Evolutionary conservation across 768 basidiomycete genomes (phyloP).

Genomic region (Leccinum subtestaceum): DNA sequence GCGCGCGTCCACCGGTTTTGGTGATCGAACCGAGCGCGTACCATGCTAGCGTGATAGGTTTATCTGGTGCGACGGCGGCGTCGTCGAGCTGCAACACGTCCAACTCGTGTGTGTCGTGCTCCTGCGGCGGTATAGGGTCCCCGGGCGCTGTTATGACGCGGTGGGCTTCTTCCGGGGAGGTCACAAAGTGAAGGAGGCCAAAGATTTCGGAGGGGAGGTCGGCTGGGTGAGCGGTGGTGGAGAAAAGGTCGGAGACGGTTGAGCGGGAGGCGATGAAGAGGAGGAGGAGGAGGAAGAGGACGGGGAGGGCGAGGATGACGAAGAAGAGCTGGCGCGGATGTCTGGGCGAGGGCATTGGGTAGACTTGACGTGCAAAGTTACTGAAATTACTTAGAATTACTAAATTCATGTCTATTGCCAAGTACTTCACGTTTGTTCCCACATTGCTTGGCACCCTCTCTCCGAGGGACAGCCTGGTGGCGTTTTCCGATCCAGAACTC

Average conservation of each 20-base stretch:
- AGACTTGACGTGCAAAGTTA: background rate
- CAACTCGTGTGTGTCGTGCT: background rate
- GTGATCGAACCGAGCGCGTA: conserved; percentile 47
- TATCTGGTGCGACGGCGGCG: conserved; percentile 44
- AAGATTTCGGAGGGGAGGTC: conserved; percentile 56
- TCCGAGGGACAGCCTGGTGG: no score
- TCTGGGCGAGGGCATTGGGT: conserved; percentile 15
- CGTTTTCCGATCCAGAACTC: background rate
- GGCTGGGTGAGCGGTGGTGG: conserved; percentile 41
- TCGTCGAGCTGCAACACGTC: conserved; percentile 14
- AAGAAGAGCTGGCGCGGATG: conserved; percentile 48
- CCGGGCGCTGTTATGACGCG: conserved; percentile 17
- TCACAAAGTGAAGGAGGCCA: conserved; percentile 66
- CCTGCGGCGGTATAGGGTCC: conserved; percentile 6
- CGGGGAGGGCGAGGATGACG: conserved; percentile 28
- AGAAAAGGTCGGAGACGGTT: conserved; percentile 31
- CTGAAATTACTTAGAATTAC: background rate
- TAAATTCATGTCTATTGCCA: background rate
- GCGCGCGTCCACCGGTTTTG: background rate
- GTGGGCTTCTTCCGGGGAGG: conserved; percentile 33
- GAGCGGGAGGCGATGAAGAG: conserved; percentile 40
- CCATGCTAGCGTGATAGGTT: conserved; percentile 48
- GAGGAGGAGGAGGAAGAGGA: conserved; percentile 35
- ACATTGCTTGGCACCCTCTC: no score
- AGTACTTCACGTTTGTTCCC: no score